Conservation (phyloP, 371 early-diverging fungal genomes). For the Lichtheimia ornata region DNA sequence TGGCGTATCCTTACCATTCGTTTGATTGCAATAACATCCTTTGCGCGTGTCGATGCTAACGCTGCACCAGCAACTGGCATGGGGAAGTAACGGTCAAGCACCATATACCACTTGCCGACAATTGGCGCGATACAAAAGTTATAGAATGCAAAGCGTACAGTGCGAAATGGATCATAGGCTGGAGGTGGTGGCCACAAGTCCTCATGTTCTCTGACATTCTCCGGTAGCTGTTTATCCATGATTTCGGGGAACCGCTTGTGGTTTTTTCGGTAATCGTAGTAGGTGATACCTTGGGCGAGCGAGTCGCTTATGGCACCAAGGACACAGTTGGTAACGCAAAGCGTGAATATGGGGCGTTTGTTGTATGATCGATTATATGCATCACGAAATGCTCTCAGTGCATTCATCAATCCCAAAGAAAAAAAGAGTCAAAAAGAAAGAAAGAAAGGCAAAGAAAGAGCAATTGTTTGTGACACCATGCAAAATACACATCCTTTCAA, state of each 20-base stretch:
- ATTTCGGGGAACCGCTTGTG: constrained; percentile 13
- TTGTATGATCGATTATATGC: constrained; percentile 53
- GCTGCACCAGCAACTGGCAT: constrained; percentile 33
- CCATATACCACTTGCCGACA: constrained; percentile 72
- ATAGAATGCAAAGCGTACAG: constrained; percentile 68
- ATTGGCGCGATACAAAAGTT: constrained; percentile 76
- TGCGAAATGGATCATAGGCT: constrained; percentile 36
- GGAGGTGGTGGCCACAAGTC: constrained; percentile 19
- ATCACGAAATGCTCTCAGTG: constrained; percentile 27
- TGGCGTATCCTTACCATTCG: constrained; percentile 33
- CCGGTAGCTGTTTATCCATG: constrained; percentile 19
- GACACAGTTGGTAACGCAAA: constrained; percentile 71
- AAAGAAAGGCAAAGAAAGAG: too few relatives aligned
- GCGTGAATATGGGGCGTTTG: constrained; percentile 65
- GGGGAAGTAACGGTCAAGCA: constrained; percentile 70
- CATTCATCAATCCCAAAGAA: constrained; percentile 16
- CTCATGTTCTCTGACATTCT: constrained; percentile 13
- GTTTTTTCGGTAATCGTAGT: constrained; percentile 24
- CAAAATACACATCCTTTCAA: too few relatives aligned
- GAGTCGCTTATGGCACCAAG: constrained; percentile 72
- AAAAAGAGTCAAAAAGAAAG: too few relatives aligned
- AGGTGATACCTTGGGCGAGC: constrained; percentile 64
- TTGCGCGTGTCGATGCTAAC: constrained; percentile 16
- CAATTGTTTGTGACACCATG: too few relatives aligned
- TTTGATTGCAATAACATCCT: constrained; percentile 35